These are phyloP conservation scores for Suhomyces vadensis DNA, from an alignment of 805 yeast genomes.

Conservation along the genomic window DNA sequence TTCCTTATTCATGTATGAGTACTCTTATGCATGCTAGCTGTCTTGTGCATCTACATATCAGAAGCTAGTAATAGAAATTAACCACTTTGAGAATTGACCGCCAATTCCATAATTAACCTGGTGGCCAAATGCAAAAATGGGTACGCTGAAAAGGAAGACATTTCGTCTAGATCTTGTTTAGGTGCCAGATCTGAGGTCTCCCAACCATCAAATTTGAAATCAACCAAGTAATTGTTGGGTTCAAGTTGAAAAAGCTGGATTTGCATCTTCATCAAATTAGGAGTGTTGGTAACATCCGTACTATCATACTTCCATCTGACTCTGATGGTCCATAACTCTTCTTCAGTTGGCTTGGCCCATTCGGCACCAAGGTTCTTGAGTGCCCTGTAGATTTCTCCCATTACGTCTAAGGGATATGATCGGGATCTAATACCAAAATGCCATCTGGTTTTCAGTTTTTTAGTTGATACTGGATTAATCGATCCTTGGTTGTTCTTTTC, in stretches of 20 bases:
- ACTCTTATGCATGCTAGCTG: too few relatives aligned
- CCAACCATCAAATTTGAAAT: slow-evolving; percentile 98
- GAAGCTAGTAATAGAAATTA: too few relatives aligned
- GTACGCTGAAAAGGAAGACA: slow-evolving; percentile 90
- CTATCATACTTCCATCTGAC: slow-evolving; percentile 83
- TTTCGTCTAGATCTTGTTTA: slow-evolving; percentile 58
- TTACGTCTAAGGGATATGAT: slow-evolving; percentile 94
- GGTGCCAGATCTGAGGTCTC: slow-evolving; percentile 49
- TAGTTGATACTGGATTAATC: slow-evolving; percentile 59
- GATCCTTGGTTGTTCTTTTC: slow-evolving; percentile 40
- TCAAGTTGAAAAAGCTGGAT: slow-evolving; percentile 94
- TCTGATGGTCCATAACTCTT: slow-evolving; percentile 92
- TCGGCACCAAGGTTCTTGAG: slow-evolving; percentile 92
- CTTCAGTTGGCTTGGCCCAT: slow-evolving; percentile 94
- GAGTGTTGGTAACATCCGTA: slow-evolving; percentile 41
- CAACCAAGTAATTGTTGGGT: slow-evolving; percentile 93
- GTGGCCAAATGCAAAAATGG: slow-evolving; percentile 94
- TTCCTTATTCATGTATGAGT: too few relatives aligned
- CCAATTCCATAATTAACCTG: slow-evolving; percentile 90
- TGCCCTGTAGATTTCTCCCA: slow-evolving; percentile 97
- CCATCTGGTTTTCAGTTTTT: slow-evolving; percentile 94
- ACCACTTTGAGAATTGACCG: slow-evolving; percentile 80
- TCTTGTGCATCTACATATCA: too few relatives aligned
- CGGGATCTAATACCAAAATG: slow-evolving; percentile 97
- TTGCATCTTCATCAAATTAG: slow-evolving; percentile 93